phyloP scores from a whole-genome alignment of 768 basidiomycete species.

The Termitomyces sp. region DNA sequence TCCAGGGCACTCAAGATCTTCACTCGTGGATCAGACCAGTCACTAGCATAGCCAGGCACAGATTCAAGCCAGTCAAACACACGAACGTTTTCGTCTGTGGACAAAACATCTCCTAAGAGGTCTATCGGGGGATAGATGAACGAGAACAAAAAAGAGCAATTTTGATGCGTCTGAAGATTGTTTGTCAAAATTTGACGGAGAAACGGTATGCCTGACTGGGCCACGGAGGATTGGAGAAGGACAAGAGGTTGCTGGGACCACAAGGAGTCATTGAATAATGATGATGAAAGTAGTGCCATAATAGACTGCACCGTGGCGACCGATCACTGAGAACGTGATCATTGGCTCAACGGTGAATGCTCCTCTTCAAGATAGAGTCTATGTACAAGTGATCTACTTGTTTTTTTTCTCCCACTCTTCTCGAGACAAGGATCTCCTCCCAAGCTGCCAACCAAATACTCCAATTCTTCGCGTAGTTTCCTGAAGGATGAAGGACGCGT shows the following conservation, averaged over 20 bases:
- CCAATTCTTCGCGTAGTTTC: conserved; percentile 42
- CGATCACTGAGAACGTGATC: not conserved
- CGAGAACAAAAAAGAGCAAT: conserved; percentile 43
- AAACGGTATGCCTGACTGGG: conserved; percentile 53
- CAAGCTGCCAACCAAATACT: conserved; percentile 51
- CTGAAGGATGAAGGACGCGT: conserved; percentile 45
- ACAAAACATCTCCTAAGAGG: conserved; percentile 22
- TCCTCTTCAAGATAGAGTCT: not conserved
- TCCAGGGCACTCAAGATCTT: conserved; percentile 37
- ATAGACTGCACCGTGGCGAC: not conserved
- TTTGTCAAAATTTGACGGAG: conserved; percentile 38
- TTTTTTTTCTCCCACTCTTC: conserved; percentile 35
- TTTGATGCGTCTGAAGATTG: conserved; percentile 15
- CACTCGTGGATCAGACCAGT: conserved; percentile 24
- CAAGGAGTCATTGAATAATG: conserved; percentile 13
- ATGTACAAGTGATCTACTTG: conserved; percentile 6
- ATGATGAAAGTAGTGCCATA: conserved; percentile 14
- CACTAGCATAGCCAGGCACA: conserved; percentile 48
- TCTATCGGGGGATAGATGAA: conserved; percentile 49
- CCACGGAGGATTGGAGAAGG: conserved; percentile 52
- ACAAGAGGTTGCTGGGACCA: conserved; percentile 35
- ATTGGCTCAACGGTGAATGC: not conserved
- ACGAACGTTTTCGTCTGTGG: conserved; percentile 22
- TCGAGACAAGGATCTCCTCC: conserved; percentile 36
- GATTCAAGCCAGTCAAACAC: conserved; percentile 44